Conservation (phyloP, 352 stramenopile genomes). For the Pythium insidiosum region DNA sequence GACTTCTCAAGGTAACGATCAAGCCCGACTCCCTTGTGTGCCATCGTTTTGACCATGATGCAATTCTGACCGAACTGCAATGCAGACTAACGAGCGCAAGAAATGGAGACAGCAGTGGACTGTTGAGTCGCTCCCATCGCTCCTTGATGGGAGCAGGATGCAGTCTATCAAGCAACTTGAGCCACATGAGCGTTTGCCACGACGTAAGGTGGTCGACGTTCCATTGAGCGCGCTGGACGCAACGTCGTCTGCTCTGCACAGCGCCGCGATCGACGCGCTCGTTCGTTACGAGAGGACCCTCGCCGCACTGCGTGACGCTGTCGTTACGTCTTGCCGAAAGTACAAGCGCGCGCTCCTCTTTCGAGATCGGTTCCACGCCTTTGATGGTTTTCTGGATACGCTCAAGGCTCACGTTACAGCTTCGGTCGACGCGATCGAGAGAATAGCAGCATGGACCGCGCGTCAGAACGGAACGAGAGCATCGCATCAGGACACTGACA, state of each 20-base stretch:
- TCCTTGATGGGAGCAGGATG: no score
- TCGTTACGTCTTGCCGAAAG: neutral
- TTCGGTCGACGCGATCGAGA: slow-evolving; percentile 26
- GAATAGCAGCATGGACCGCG: slow-evolving; percentile 32
- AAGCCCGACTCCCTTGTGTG: slow-evolving; percentile 4
- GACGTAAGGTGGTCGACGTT: no score
- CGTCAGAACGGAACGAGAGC: no score
- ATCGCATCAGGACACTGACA: no score
- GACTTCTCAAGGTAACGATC: slow-evolving; percentile 2
- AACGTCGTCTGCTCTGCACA: no score
- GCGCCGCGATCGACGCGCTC: slow-evolving; percentile 7
- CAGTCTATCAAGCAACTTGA: neutral
- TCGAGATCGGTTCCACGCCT: slow-evolving; percentile 51
- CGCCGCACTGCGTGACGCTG: slow-evolving; percentile 1
- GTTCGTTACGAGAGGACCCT: slow-evolving; percentile 35
- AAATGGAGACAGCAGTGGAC: slow-evolving; percentile 21
- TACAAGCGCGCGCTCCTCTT: slow-evolving; percentile 40
- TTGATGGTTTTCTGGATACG: slow-evolving; percentile 30
- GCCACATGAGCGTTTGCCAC: neutral
- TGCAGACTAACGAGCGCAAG: slow-evolving; percentile 17
- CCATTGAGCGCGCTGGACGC: no score
- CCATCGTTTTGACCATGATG: neutral
- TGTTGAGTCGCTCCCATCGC: slow-evolving; percentile 1
- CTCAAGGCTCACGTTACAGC: slow-evolving; percentile 22
- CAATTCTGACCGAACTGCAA: neutral